A percentile compares a stretch with the other conserved stretches of the same genome.
Conservation (phyloP, 495 filamentous ascomycete species). For the Penicillium coffeae region DNA sequence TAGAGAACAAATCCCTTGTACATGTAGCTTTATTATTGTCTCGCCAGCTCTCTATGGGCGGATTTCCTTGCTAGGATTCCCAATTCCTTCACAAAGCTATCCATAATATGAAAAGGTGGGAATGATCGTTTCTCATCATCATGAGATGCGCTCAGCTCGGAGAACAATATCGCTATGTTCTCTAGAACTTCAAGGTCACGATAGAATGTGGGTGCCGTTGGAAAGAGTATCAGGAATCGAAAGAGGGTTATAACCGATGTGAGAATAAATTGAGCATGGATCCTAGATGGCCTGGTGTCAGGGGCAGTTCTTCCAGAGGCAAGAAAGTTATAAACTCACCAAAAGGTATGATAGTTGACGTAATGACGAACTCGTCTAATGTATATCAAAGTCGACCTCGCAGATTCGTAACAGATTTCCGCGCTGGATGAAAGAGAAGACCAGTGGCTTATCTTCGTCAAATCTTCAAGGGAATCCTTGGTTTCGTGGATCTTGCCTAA, state of each 20-base stretch:
- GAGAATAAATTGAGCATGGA: slow-evolving; percentile 24
- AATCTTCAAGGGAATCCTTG: slow-evolving; percentile 5
- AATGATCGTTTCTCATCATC: slow-evolving; percentile 9
- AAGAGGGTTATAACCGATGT: slow-evolving; percentile 21
- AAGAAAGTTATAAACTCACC: slow-evolving; percentile 6
- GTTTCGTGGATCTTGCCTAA: slow-evolving; percentile 27
- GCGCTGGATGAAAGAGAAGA: slow-evolving; percentile 20
- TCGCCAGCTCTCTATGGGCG: too few species aligned
- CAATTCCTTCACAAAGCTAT: slow-evolving; percentile 15
- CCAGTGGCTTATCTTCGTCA: background rate
- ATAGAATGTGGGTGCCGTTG: slow-evolving; percentile 9
- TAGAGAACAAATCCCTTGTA: too few species aligned
- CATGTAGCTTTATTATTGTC: too few species aligned
- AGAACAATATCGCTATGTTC: slow-evolving; percentile 7
- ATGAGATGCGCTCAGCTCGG: background rate
- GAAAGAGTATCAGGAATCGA: slow-evolving; percentile 16
- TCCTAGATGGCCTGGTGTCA: slow-evolving; percentile 14
- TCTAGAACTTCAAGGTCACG: slow-evolving; percentile 19
- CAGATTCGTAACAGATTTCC: slow-evolving; percentile 23
- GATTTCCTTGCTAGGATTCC: slow-evolving; percentile 9
- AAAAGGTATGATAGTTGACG: slow-evolving; percentile 23
- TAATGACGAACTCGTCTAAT: slow-evolving; percentile 17
- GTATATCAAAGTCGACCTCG: slow-evolving; percentile 24
- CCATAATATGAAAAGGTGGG: slow-evolving; percentile 19
- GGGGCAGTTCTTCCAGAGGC: background rate